These are phyloP conservation scores for Leptodontidium sp. DNA, from an alignment of 2,329 filamentous ascomycete species.

Conservation along the genomic window DNA sequence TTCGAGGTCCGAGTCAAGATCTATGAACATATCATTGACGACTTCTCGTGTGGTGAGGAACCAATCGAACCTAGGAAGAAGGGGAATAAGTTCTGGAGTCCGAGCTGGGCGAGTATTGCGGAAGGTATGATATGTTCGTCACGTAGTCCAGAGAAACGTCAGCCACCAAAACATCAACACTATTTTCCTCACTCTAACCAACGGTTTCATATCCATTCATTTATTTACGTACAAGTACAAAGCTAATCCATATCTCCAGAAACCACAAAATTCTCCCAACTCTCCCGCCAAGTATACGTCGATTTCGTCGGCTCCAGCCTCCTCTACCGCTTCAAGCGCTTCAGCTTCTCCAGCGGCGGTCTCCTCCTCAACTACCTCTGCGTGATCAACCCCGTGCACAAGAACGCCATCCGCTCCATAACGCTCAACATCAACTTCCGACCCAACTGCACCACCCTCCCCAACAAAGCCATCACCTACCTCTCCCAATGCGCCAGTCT, in stretches of 20 bases:
- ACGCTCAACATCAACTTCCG: slow-evolving; percentile 4
- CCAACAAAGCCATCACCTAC: slow-evolving; percentile 15
- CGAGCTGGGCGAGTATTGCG: slow-evolving; percentile 1
- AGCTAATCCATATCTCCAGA: slow-evolving; percentile 7
- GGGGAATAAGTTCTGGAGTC: slow-evolving; percentile 23
- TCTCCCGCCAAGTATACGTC: slow-evolving; percentile 28
- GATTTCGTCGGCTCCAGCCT: slow-evolving; percentile 25
- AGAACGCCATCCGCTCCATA: slow-evolving; percentile 22
- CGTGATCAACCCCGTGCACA: slow-evolving; percentile 30
- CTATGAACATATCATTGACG: slow-evolving; percentile 24
- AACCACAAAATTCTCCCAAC: slow-evolving; percentile 22
- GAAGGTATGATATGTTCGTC: not conserved
- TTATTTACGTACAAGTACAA: too few species aligned
- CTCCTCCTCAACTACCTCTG: slow-evolving; percentile 30
- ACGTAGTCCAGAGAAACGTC: not conserved
- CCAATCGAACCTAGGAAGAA: slow-evolving; percentile 26
- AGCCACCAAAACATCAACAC: not conserved
- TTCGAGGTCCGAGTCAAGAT: slow-evolving; percentile 26
- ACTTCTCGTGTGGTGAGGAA: not conserved
- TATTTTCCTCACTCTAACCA: too few species aligned
- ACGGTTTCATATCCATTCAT: too few species aligned
- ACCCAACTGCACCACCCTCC: not conserved
- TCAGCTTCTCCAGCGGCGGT: slow-evolving; percentile 19
- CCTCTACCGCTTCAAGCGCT: slow-evolving; percentile 23
- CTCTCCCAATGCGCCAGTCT: slow-evolving; percentile 17